These are phyloP conservation scores for Penicillium atrosanguineum DNA, from an alignment of 495 filamentous ascomycete species.

Conservation along the genomic window DNA sequence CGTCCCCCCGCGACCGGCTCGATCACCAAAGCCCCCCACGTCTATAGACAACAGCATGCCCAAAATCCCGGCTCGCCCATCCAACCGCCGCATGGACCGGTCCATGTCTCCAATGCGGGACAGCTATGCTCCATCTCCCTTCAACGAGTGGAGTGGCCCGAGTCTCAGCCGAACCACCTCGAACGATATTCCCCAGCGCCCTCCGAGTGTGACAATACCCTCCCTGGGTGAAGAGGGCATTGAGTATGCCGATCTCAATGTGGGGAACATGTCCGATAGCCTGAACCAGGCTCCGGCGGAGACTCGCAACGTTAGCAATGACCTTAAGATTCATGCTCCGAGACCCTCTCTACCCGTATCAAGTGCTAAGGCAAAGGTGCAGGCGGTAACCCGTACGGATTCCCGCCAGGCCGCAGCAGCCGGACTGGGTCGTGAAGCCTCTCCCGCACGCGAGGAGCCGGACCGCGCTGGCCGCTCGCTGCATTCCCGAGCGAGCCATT, in stretches of 20 bases:
- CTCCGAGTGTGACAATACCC: slow-evolving; percentile 77
- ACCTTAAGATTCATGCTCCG: slow-evolving; percentile 87
- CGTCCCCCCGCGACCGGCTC: slow-evolving; percentile 51
- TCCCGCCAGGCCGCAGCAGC: slow-evolving; percentile 77
- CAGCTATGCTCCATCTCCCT: slow-evolving; percentile 78
- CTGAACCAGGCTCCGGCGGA: slow-evolving; percentile 54
- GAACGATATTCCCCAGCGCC: slow-evolving; percentile 54
- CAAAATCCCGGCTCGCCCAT: slow-evolving; percentile 68
- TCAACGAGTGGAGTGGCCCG: slow-evolving; percentile 64
- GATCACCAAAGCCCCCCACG: slow-evolving; percentile 43
- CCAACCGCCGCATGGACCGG: slow-evolving; percentile 63
- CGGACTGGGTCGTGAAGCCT: slow-evolving; percentile 68
- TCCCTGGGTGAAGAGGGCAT: slow-evolving; percentile 84
- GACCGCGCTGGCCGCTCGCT: slow-evolving; percentile 51
- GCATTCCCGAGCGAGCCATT: slow-evolving; percentile 43
- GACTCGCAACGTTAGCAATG: slow-evolving; percentile 72
- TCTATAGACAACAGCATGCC: slow-evolving; percentile 35
- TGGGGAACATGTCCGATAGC: slow-evolving; percentile 33
- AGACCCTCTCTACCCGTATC: slow-evolving; percentile 77
- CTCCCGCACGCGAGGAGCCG: slow-evolving; percentile 57
- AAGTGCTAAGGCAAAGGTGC: slow-evolving; percentile 76
- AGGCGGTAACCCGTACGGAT: slow-evolving; percentile 83
- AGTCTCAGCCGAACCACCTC: slow-evolving; percentile 46
- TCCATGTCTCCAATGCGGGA: slow-evolving; percentile 74
- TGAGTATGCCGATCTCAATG: slow-evolving; percentile 71